phyloP scores from a whole-genome alignment of 441 rosid species.

The Kokia cookei region DNA sequence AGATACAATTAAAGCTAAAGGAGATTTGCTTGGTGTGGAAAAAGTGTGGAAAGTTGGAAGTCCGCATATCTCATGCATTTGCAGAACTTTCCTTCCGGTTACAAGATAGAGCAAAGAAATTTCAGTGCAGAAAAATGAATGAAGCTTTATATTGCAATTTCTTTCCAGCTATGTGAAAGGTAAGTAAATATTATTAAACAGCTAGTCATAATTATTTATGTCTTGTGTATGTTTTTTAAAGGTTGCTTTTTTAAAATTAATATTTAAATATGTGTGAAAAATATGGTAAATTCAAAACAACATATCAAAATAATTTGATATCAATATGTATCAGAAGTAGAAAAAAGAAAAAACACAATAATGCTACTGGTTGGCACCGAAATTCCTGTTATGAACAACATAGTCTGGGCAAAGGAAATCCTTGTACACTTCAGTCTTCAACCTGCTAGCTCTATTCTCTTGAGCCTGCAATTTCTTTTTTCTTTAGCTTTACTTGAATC shows the following conservation, averaged over 20 bases:
- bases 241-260: too few relatives aligned
- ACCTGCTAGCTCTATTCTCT: background rate
- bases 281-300: too few relatives aligned
- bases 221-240: too few relatives aligned
- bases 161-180: background rate
- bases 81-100: background rate
- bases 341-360: too few relatives aligned
- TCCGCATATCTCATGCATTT: background rate
- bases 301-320: too few relatives aligned
- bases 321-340: too few relatives aligned
- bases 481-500: background rate
- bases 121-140: background rate
- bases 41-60: background rate
- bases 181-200: background rate
- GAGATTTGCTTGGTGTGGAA: background rate
- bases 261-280: too few relatives aligned
- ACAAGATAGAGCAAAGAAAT: background rate
- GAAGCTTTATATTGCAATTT: background rate
- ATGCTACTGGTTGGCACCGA: too few relatives aligned
- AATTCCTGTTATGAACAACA: too few relatives aligned
- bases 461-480: too few relatives aligned
- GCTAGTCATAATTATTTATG: too few relatives aligned
- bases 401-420: too few relatives aligned
- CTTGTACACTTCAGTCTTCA: background rate
- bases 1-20: background rate